phyloP scores from a whole-genome alignment of 345 rosid species.

The Pugionium dolabratum region DNA sequence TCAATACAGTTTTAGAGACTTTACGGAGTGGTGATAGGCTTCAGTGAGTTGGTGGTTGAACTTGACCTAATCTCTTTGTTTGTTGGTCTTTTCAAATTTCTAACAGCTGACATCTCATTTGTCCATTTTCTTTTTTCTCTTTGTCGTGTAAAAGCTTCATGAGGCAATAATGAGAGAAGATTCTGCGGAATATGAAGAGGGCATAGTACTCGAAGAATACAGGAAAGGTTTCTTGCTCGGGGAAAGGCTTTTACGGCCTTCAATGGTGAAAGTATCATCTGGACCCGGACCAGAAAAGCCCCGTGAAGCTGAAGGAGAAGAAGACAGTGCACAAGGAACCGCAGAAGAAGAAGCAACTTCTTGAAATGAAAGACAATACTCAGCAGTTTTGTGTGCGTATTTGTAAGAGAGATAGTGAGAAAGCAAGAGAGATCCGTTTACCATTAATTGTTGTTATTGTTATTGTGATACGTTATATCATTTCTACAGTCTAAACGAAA shows the following conservation, averaged over 20 bases:
- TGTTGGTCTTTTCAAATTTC: background rate
- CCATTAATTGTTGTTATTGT: too few species aligned
- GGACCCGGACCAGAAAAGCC: conserved; percentile 85
- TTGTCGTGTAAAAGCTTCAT: conserved; percentile 58
- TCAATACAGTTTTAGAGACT: conserved; percentile 15
- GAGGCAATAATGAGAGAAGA: conserved; percentile 97
- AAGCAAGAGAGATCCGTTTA: too few species aligned
- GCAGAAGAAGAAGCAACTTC: background rate
- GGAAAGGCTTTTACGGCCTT: conserved; percentile 80
- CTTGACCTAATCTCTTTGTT: conserved; percentile 12
- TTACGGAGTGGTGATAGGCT: conserved; percentile 7
- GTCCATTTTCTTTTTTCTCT: conserved; percentile 1
- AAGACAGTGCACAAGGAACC: conserved; percentile 29
- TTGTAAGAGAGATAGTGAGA: too few species aligned
- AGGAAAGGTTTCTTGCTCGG: conserved; percentile 87
- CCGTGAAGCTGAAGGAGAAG: conserved; percentile 48
- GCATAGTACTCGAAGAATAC: conserved; percentile 74
- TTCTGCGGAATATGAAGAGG: conserved; percentile 76
- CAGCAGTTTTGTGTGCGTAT: too few species aligned
- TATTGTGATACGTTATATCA: too few species aligned
- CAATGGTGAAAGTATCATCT: conserved; percentile 99
- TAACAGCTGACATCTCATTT: conserved; percentile 27
- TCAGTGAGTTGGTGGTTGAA: conserved; percentile 18
- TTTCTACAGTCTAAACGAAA: too few species aligned
- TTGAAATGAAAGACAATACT: too few species aligned